These are phyloP conservation scores for Aurantiochytrium sp. DNA, from an alignment of 108 stramenopile genomes.

Conservation along the genomic window DNA sequence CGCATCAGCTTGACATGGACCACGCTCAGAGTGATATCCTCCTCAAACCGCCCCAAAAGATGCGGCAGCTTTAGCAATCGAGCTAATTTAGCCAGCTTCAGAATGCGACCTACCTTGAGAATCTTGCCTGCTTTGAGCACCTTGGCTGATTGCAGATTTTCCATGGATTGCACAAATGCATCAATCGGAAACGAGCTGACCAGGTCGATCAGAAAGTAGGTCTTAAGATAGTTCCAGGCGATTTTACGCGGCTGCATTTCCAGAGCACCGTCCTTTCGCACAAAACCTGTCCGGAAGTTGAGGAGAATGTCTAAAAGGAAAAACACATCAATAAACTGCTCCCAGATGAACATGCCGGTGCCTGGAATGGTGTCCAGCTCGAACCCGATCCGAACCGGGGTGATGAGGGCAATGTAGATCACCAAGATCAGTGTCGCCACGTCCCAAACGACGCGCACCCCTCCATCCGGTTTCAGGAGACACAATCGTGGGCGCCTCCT, in stretches of 20 bases:
- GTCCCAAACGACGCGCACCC: not conserved
- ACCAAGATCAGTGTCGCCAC: not conserved
- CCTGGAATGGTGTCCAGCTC: not conserved
- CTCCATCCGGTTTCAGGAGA: not conserved
- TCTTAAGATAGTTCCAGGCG: not conserved
- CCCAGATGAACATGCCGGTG: not conserved
- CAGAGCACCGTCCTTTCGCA: not conserved
- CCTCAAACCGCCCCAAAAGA: conserved; percentile 25
- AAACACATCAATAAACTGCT: conserved; percentile 22
- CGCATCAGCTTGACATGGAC: conserved; percentile 11
- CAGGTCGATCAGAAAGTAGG: conserved; percentile 44
- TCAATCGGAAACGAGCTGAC: conserved; percentile 41
- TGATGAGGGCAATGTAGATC: conserved; percentile 25
- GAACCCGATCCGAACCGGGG: conserved; percentile 24
- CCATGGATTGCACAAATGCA: not conserved
- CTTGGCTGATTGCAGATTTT: not conserved
- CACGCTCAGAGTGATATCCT: not conserved
- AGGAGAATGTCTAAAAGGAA: conserved; percentile 42
- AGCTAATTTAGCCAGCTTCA: not conserved
- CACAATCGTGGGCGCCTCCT: not conserved
- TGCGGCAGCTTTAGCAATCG: conserved; percentile 22
- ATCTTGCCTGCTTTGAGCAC: conserved; percentile 9
- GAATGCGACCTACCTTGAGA: not conserved
- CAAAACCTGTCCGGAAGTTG: conserved; percentile 45
- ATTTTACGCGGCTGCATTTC: not conserved